Percentiles rank a stretch among this genome's conserved stretches.
phyloP scores from a whole-genome alignment of 441 rosid species.

The Aleurites moluccanus region DNA sequence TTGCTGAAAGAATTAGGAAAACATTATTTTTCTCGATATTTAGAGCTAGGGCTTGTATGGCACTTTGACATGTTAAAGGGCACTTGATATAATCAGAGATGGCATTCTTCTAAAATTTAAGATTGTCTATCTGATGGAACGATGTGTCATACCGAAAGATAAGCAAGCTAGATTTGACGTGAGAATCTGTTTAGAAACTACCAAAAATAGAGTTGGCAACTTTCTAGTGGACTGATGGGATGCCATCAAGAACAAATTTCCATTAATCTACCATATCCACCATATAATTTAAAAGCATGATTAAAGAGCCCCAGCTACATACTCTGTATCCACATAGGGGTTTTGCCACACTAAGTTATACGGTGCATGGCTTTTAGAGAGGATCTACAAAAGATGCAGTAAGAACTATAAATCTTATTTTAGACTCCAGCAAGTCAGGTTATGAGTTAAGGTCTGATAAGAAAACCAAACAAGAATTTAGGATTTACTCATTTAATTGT shows the following conservation, averaged over 20 bases:
- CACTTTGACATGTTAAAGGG: neutral
- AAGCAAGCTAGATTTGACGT: neutral
- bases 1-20: neutral
- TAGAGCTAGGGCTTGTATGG: neutral
- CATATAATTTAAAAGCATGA: neutral
- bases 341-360: neutral
- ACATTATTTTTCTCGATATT: neutral
- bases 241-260: neutral
- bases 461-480: neutral
- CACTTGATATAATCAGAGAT: neutral
- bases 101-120: neutral
- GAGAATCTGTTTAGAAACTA: neutral
- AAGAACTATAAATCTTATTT: neutral
- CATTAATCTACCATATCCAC: neutral
- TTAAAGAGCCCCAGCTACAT: neutral
- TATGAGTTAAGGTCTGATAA: neutral
- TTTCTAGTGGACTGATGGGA: neutral
- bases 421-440: neutral
- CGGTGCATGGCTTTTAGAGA: neutral
- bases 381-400: neutral
- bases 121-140: neutral
- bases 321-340: neutral
- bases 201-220: neutral
- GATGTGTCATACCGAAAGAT: neutral
- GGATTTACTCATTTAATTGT: neutral